Base-by-base conservation (phyloP, 371 early-diverging fungal species). In the Mortierella sp. region DNA sequence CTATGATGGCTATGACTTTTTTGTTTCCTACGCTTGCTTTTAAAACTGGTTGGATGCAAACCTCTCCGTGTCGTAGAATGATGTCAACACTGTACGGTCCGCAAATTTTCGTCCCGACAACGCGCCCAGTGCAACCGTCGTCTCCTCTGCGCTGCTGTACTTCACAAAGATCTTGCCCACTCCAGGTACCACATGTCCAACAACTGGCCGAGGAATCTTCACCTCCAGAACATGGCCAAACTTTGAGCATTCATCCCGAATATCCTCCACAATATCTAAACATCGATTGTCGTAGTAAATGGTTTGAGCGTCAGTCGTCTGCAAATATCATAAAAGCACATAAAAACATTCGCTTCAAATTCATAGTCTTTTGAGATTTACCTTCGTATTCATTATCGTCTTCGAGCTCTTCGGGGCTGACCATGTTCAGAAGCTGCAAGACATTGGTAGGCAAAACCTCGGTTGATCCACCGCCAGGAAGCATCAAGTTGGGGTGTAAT, bases 41-140 rank as follows among this genome's bases (percentile, higher is more conserved):
- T 90, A 94, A 85, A 91, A 94, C 78, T 91, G 91, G 48, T 89
- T 86, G 73, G 85, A 86, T 37, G 86, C 76, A 80, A 92, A 95
- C 69, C 90, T 91, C 7, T 92, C 92, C 67, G 94, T 93, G 39
- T 93, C 88, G 69, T 93, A 91, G 83, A 94, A 98, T 9, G 96
- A 92, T 4, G 98, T 94, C 41, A 99, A 87, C 24, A 98, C 98
- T 0, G 97, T 97, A 58, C 99, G 90, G 45, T 97, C 96, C 45
- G 94, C 94, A 87, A 98, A 99, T 87, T 94, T 95, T 52, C 98
- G 93, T 29, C 99, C 99, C 26, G 98, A 96, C 68, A 99, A 89
- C 26, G 96, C 91, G n/a, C 92, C 89, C 65, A 96, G 87, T 2
- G 97, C 99, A 1, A 79, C 81, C 41, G 91, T 81, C 29, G 93